Percentiles rank a stretch among this genome's conserved stretches.
Evolutionary conservation across 2,329 filamentous ascomycete species (phyloP).

Genomic region (Byssothecium circinans): DNA sequence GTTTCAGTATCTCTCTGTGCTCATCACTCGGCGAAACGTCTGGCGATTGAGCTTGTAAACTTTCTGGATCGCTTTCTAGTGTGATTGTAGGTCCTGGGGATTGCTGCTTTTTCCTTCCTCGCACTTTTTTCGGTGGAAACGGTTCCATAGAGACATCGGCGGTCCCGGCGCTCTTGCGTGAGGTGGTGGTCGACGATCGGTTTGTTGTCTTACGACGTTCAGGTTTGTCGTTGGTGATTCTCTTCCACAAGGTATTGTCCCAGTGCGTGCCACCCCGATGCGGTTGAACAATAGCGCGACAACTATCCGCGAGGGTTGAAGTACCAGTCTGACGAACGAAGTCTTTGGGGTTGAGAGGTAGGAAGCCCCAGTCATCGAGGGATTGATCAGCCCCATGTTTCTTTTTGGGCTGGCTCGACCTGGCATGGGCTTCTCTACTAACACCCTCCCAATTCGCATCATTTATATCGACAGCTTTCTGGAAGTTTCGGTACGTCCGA

Average conservation of each 20-base stretch:
- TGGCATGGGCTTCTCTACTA: slow-evolving; percentile 31
- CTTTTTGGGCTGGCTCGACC: slow-evolving; percentile 11
- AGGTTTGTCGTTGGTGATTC: neutral
- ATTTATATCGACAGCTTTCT: slow-evolving; percentile 55
- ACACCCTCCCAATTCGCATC: slow-evolving; percentile 59
- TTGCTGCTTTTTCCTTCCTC: neutral
- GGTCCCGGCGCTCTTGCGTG: neutral
- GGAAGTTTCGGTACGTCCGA: slow-evolving; percentile 56
- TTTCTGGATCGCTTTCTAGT: too few relatives aligned
- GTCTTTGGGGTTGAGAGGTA: slow-evolving; percentile 15
- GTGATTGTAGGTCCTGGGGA: neutral
- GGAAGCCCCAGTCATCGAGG: slow-evolving; percentile 39
- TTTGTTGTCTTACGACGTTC: neutral
- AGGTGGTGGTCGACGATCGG: neutral
- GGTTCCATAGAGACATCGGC: neutral
- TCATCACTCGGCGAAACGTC: neutral
- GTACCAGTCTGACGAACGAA: slow-evolving; percentile 26
- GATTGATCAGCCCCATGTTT: neutral
- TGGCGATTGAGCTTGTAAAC: neutral
- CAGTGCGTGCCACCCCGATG: slow-evolving; percentile 25
- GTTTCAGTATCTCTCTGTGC: slow-evolving; percentile 29
- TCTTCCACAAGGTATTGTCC: slow-evolving; percentile 20
- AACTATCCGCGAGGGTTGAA: slow-evolving; percentile 29
- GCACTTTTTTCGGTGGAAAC: too few relatives aligned
- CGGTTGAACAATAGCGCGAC: slow-evolving; percentile 20